Conservation (phyloP, 768 basidiomycete species). For the Cubamyces sp. region DNA sequence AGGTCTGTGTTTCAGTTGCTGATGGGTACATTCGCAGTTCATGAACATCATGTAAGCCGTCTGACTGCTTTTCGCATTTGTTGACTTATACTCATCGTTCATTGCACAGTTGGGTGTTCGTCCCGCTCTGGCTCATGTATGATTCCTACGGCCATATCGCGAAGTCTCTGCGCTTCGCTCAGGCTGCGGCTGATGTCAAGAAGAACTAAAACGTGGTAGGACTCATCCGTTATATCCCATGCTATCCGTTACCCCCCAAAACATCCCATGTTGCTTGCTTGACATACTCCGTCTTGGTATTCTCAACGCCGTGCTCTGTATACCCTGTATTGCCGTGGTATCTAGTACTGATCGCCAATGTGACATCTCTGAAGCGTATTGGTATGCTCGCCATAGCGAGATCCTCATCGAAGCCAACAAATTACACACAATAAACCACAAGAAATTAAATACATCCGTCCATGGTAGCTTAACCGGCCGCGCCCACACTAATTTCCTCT, state of each 20-base stretch:
- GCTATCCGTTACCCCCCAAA: too few relatives aligned
- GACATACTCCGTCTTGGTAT: too few relatives aligned
- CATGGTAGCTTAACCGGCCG: not conserved
- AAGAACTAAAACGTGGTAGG: constrained; percentile 21
- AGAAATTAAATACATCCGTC: not conserved
- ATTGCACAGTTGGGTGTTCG: constrained; percentile 69
- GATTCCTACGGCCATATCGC: constrained; percentile 79
- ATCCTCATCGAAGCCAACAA: not conserved
- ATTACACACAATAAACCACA: not conserved
- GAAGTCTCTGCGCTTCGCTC: constrained; percentile 50
- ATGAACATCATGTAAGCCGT: constrained; percentile 78
- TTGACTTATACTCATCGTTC: not conserved
- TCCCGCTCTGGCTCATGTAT: constrained; percentile 76
- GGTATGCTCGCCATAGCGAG: too few relatives aligned
- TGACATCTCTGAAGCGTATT: too few relatives aligned
- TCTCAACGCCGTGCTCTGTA: too few relatives aligned
- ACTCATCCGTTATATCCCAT: too few relatives aligned
- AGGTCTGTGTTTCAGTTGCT: not conserved
- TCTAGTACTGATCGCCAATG: too few relatives aligned
- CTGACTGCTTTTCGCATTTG: not conserved
- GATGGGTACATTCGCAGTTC: constrained; percentile 49
- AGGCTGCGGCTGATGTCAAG: constrained; percentile 27
- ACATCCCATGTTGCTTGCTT: too few relatives aligned
- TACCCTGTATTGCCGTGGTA: too few relatives aligned
- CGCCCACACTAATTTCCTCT: not conserved